Percentiles rank a stretch among this genome's conserved stretches.
These are phyloP conservation scores for Pyrrhoderma noxium DNA, from an alignment of 1,284 basidiomycete genomes.

Conservation along the genomic window DNA sequence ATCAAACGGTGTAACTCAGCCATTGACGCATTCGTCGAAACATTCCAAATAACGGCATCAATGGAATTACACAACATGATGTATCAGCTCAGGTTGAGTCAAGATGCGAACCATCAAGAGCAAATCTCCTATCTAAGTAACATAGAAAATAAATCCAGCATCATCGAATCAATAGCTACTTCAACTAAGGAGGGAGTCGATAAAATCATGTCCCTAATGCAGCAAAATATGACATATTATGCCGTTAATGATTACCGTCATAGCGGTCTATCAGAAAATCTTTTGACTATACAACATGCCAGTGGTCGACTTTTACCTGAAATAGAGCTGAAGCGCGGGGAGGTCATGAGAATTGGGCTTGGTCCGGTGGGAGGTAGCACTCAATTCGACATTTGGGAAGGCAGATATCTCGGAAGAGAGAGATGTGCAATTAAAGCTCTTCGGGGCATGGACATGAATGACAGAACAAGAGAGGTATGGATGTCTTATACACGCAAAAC, in stretches of 20 bases:
- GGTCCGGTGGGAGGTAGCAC: constrained; percentile 43
- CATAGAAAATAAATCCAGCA: too few relatives aligned
- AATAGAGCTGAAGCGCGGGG: constrained; percentile 41
- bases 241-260: constrained; percentile 31
- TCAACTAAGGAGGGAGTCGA: too few relatives aligned
- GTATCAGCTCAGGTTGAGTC: constrained; percentile 30
- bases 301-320: constrained; percentile 40
- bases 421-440: constrained; percentile 51
- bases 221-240: constrained; percentile 31
- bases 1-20: constrained; percentile 36
- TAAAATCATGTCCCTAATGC: constrained; percentile 2
- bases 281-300: constrained; percentile 40
- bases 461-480: constrained; percentile 35
- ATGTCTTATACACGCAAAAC: background rate
- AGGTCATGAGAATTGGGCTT: constrained; percentile 40
- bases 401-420: constrained; percentile 43
- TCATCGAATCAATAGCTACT: too few relatives aligned
- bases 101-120: constrained; percentile 35
- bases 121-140: constrained; percentile 36
- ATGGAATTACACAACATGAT: constrained; percentile 44
- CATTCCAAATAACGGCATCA: constrained; percentile 40
- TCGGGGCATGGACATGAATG: constrained; percentile 40
- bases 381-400: constrained; percentile 46
- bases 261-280: constrained; percentile 37
- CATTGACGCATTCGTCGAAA: constrained; percentile 35